Evolutionary conservation across 148 eudicot species (phyloP).

Genomic region (Hydrangea macrophylla): DNA sequence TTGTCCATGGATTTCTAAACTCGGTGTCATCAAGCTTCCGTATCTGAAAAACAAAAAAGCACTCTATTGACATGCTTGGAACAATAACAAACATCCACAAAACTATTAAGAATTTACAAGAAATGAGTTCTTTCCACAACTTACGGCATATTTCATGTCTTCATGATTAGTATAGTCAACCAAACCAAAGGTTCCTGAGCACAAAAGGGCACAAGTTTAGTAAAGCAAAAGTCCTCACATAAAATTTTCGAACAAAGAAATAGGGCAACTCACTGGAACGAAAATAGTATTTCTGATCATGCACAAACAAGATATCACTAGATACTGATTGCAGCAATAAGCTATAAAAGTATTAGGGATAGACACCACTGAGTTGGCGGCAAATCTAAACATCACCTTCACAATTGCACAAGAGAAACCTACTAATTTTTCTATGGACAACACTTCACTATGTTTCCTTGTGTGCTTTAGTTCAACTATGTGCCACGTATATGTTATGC

Average conservation of each 20-base stretch:
- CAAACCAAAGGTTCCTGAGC: slow-evolving; percentile 85
- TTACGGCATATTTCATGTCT: slow-evolving; percentile 99
- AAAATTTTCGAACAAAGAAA: not conserved
- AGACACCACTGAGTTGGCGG: too few species aligned
- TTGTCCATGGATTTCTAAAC: slow-evolving; percentile 95
- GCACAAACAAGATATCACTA: slow-evolving; percentile 1
- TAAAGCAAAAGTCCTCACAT: not conserved
- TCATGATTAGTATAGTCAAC: slow-evolving; percentile 93
- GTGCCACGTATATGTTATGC: too few species aligned
- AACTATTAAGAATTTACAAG: not conserved
- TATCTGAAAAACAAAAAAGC: slow-evolving; percentile 41
- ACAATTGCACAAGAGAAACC: too few species aligned
- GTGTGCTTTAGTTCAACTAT: too few species aligned
- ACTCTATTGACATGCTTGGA: not conserved
- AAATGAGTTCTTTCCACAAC: slow-evolving; percentile 16
- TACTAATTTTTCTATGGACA: too few species aligned
- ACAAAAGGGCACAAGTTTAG: not conserved
- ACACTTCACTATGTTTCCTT: too few species aligned
- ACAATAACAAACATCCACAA: not conserved
- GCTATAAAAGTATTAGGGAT: not conserved
- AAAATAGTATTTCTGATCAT: not conserved
- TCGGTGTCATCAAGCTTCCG: slow-evolving; percentile 96
- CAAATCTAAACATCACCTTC: too few species aligned
- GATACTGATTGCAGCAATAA: not conserved
- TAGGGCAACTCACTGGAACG: not conserved